phyloP scores from a whole-genome alignment of 345 rosid genomes.

The Citrus sinensis region DNA sequence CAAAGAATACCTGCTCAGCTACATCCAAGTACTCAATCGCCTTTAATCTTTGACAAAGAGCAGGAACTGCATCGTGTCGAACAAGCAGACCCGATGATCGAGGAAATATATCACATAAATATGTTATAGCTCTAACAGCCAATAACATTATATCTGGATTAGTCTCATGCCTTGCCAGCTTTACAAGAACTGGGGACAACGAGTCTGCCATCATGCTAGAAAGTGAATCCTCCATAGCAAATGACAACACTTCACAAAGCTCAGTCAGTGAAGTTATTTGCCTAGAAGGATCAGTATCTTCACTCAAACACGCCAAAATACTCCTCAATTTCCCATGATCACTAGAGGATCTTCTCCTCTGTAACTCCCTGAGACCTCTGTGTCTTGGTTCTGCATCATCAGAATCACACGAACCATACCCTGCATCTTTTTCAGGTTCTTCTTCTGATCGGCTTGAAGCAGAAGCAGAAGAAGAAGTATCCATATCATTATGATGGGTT shows the following conservation, averaged over 20 bases:
- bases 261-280: constrained; percentile 68
- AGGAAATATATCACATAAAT: constrained; percentile 87
- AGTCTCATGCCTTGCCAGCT: constrained; percentile 55
- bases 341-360: constrained; percentile 61
- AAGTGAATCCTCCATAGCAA: constrained; percentile 75
- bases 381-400: constrained; percentile 61
- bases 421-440: constrained; percentile 71
- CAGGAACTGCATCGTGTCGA: constrained; percentile 71
- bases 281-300: constrained; percentile 54
- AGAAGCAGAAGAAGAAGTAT: constrained; percentile 82
- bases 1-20: constrained; percentile 77
- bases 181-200: constrained; percentile 75
- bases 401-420: constrained; percentile 81
- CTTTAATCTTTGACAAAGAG: constrained; percentile 74
- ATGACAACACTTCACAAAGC: constrained; percentile 87
- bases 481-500: constrained; percentile 65
- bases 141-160: constrained; percentile 71
- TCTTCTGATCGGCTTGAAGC: constrained; percentile 77
- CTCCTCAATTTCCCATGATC: constrained; percentile 66
- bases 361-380: constrained; percentile 51
- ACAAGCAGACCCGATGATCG: constrained; percentile 69
- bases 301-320: constrained; percentile 49
- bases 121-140: constrained; percentile 84
- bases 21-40: constrained; percentile 86
- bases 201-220: constrained; percentile 62